Evolutionary conservation across 148 eudicot species (phyloP).

Genomic region (Arctostaphylos glauca): DNA sequence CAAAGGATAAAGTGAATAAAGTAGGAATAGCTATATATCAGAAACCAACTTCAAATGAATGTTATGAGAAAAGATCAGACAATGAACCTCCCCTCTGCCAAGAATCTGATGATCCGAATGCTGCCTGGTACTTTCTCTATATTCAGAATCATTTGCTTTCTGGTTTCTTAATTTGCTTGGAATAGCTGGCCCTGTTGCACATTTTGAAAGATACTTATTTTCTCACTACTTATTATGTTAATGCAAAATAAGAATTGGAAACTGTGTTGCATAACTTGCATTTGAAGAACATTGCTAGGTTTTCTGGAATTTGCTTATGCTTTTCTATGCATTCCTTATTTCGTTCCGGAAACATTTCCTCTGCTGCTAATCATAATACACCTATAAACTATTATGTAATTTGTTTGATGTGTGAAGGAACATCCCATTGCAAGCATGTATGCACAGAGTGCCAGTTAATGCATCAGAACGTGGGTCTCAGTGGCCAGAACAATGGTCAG

Average conservation of each 20-base stretch:
- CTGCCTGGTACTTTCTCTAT: constrained; percentile 41
- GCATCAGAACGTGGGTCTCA: constrained; percentile 47
- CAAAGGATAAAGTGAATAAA: constrained; percentile 63
- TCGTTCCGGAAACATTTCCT: background rate
- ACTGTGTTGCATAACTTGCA: background rate
- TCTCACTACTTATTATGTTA: background rate
- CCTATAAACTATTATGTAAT: background rate
- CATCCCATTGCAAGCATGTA: constrained; percentile 58
- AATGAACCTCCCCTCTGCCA: constrained; percentile 69
- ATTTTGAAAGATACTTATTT: background rate
- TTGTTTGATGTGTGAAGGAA: constrained; percentile 35
- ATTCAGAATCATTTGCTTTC: background rate
- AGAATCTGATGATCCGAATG: constrained; percentile 53
- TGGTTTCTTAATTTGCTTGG: background rate
- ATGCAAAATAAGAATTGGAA: background rate
- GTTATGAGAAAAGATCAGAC: constrained; percentile 65
- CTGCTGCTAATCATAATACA: background rate
- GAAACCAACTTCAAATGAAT: constrained; percentile 68
- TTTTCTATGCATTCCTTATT: background rate
- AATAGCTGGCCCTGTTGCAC: background rate
- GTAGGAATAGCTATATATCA: constrained; percentile 76
- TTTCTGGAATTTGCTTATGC: background rate
- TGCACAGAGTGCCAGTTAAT: constrained; percentile 52
- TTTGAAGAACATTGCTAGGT: background rate
- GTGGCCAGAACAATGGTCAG: constrained; percentile 62